These are phyloP conservation scores for Lentinus brumalis DNA, from an alignment of 768 basidiomycete species.

Conservation along the genomic window DNA sequence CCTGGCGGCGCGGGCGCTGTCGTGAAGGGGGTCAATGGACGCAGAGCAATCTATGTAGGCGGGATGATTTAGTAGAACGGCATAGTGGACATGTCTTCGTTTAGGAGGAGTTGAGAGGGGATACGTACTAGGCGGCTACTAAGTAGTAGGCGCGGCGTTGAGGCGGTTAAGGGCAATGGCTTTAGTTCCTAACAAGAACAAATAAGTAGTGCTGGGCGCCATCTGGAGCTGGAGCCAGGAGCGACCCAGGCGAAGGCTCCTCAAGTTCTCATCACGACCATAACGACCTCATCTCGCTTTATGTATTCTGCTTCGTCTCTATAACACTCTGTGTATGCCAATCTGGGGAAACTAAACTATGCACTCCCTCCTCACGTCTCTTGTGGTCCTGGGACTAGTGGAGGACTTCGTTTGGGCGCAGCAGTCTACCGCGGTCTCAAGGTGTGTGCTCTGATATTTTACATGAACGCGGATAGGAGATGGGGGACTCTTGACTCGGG, in stretches of 20 bases:
- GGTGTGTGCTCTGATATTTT: conserved; percentile 7
- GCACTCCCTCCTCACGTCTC: conserved; percentile 7
- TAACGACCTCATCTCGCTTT: conserved; percentile 17
- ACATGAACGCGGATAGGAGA: too few relatives aligned
- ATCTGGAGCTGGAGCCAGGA: conserved; percentile 7
- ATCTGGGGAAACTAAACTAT: conserved; percentile 7
- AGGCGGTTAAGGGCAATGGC: conserved; percentile 16
- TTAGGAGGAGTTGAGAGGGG: too few relatives aligned
- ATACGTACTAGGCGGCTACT: not conserved
- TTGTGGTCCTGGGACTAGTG: conserved; percentile 19
- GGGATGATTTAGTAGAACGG: too few relatives aligned
- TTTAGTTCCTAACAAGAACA: conserved; percentile 25
- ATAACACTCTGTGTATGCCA: conserved; percentile 12
- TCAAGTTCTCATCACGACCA: not conserved
- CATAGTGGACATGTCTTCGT: too few relatives aligned
- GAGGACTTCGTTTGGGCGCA: conserved; percentile 17
- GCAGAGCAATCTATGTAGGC: too few relatives aligned
- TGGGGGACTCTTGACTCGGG: too few relatives aligned
- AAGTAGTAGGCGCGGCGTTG: not conserved
- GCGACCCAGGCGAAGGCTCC: conserved; percentile 13
- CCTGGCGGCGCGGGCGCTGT: too few relatives aligned
- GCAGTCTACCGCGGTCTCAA: conserved; percentile 26
- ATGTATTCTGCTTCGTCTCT: conserved; percentile 14
- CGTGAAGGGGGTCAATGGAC: too few relatives aligned
- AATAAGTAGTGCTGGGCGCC: conserved; percentile 17